Conservation (phyloP, 192 early-diverging fungal species). For the Phycomyces nitens region DNA sequence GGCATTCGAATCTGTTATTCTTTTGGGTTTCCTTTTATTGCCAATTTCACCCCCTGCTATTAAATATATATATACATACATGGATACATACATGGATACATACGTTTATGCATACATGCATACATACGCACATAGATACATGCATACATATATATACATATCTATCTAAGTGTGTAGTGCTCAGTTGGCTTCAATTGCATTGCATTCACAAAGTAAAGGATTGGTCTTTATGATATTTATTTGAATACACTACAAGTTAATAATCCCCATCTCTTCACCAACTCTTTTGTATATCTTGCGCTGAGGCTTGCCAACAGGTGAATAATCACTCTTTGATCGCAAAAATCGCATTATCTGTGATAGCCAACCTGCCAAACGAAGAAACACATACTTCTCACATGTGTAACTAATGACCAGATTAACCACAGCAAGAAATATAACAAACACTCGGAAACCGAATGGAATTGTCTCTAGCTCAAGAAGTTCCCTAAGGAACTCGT, state of each 20-base stretch:
- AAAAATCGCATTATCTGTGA: not conserved
- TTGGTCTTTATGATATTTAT: not conserved
- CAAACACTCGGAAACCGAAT: conserved; percentile 48
- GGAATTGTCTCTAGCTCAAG: conserved; percentile 71
- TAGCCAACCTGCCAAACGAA: conserved; percentile 5
- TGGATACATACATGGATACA: too few relatives aligned
- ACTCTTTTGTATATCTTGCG: conserved; percentile 14
- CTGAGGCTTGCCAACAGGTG: conserved; percentile 6
- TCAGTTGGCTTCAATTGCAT: too few relatives aligned
- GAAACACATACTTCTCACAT: conserved; percentile 48
- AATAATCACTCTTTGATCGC: conserved; percentile 6
- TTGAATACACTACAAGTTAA: not conserved
- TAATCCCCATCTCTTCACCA: conserved; percentile 18
- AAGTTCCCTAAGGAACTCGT: conserved; percentile 40
- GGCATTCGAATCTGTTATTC: too few relatives aligned
- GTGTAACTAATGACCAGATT: conserved; percentile 54
- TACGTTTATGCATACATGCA: too few relatives aligned
- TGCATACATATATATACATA: too few relatives aligned
- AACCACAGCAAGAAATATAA: conserved; percentile 56
- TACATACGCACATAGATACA: too few relatives aligned
- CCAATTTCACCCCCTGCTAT: too few relatives aligned
- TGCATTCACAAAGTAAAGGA: too few relatives aligned
- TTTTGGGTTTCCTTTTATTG: too few relatives aligned
- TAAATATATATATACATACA: too few relatives aligned
- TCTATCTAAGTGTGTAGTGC: too few relatives aligned